Evolutionary conservation across 2,329 filamentous ascomycete genomes (phyloP).

Genomic region (Thelonectria rubi): DNA sequence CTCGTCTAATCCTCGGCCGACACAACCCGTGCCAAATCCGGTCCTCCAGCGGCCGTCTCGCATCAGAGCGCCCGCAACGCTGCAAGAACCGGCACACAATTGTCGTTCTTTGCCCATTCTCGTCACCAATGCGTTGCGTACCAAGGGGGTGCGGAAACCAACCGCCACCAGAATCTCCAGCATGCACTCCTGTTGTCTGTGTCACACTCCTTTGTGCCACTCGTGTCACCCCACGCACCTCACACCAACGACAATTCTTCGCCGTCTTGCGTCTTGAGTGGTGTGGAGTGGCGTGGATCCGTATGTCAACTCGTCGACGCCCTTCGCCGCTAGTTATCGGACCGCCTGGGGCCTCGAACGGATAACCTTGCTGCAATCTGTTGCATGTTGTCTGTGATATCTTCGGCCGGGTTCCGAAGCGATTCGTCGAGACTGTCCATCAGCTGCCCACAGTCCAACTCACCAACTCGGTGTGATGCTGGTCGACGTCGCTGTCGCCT

Average conservation of each 20-base stretch:
- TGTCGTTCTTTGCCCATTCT: slow-evolving; percentile 18
- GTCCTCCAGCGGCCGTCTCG: slow-evolving; percentile 22
- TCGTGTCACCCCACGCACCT: slow-evolving; percentile 24
- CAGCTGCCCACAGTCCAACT: background rate
- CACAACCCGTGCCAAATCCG: slow-evolving; percentile 3
- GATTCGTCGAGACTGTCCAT: background rate
- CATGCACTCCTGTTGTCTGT: background rate
- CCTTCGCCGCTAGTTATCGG: slow-evolving; percentile 8
- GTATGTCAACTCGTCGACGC: background rate
- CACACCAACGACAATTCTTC: slow-evolving; percentile 6
- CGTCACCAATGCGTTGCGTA: background rate
- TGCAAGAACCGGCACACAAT: slow-evolving; percentile 22
- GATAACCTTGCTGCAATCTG: background rate
- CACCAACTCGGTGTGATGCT: background rate
- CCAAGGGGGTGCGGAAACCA: slow-evolving; percentile 23
- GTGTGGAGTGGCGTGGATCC: slow-evolving; percentile 17
- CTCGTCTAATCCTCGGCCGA: slow-evolving; percentile 1
- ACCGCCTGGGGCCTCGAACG: slow-evolving; percentile 10
- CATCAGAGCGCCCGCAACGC: slow-evolving; percentile 26
- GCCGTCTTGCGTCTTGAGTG: slow-evolving; percentile 3
- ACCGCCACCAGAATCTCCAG: slow-evolving; percentile 16
- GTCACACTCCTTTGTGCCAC: slow-evolving; percentile 7
- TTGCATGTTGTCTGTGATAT: background rate
- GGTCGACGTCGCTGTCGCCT: background rate
- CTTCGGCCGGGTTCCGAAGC: slow-evolving; percentile 11